A percentile compares a stretch with the other conserved stretches of the same genome.
phyloP scores from a whole-genome alignment of 352 stramenopile genomes.

The Phytophthora pinifolia region DNA sequence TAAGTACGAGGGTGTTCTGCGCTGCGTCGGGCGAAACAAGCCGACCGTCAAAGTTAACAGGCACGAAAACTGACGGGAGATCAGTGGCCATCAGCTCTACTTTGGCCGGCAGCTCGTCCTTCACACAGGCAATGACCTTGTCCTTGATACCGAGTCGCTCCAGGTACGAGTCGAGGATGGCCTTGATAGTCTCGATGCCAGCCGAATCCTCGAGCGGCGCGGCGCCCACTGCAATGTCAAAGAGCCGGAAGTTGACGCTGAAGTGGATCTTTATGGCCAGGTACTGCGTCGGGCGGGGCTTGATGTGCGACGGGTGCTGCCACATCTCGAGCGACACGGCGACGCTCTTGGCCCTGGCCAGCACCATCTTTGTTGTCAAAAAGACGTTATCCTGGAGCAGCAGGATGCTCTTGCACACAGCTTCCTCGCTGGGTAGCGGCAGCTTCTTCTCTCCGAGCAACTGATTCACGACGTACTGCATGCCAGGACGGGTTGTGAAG shows the following conservation, averaged over 20 bases:
- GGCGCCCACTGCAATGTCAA: constrained; percentile 63
- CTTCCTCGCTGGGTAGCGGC: constrained; percentile 53
- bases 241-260: constrained; percentile 71
- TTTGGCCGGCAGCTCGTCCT: constrained; percentile 50
- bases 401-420: constrained; percentile 59
- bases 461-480: constrained; percentile 71
- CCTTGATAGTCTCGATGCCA: constrained; percentile 45
- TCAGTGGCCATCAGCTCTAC: constrained; percentile 38
- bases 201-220: constrained; percentile 42
- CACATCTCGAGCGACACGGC: constrained; percentile 70
- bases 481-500: constrained; percentile 55
- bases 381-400: constrained; percentile 72
- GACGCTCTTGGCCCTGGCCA: constrained; percentile 56
- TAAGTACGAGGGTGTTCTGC: constrained; percentile 54
- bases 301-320: constrained; percentile 39
- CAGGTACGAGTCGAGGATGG: constrained; percentile 56
- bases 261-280: constrained; percentile 76
- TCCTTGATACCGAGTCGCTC: constrained; percentile 70
- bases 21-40: constrained; percentile 34
- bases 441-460: constrained; percentile 73
- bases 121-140: constrained; percentile 68
- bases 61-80: constrained; percentile 56
- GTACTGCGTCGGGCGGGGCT: constrained; percentile 47
- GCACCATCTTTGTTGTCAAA: constrained; percentile 69
- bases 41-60: constrained; percentile 59